Base-by-base conservation (phyloP, 768 basidiomycete species). In the Collybia mongolica region DNA sequence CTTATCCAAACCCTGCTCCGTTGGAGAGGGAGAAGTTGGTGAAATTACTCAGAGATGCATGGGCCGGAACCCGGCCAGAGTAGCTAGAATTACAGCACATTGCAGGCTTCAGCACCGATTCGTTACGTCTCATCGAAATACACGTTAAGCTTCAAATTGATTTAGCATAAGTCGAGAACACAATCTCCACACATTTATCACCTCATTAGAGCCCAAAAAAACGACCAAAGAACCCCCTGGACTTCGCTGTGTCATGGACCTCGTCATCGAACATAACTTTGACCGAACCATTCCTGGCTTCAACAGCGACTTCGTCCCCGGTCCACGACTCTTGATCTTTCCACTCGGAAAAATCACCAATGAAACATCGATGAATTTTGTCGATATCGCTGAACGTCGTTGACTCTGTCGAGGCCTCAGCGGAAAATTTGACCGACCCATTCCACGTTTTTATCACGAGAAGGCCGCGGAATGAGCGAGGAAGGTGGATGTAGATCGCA, bases 381-480 rank as follows among this genome's bases (percentile, higher is more conserved):
- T 7, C 24, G 5, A 67, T 52, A 20, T 71, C 69, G 19, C 68
- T 68, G 49, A 75, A 67, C 2, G 57, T 59, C 4, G 62, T 65
- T 22, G 68, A 39, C 19, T 61, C 52, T 6, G 48, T 47, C 28
- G 59, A 47, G 7, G 70, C 46, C 23, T 58, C 59, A 2, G 63
- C 54, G 2, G 74, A 74, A 44, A 72, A 62, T 15, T 54, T 60
- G 15, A 57, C 48, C 22, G 40, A 49, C 17, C 69, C 70, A 46
- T 72, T 64, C 6, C 17, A 44, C 6, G 62, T 62, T 22, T 54
- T 64, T 29, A 72, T 54, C 1, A 54, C 49, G 26, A 75, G 36
- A 0, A 62, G 61, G 1, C 75, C 75, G 19, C 60, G 58, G 60
- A 72, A 77, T 4, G 71, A 65, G n/a, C 73, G 72, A 4, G 75